These are phyloP conservation scores for Phytophthora palmivora DNA, from an alignment of 352 stramenopile genomes.

Conservation along the genomic window DNA sequence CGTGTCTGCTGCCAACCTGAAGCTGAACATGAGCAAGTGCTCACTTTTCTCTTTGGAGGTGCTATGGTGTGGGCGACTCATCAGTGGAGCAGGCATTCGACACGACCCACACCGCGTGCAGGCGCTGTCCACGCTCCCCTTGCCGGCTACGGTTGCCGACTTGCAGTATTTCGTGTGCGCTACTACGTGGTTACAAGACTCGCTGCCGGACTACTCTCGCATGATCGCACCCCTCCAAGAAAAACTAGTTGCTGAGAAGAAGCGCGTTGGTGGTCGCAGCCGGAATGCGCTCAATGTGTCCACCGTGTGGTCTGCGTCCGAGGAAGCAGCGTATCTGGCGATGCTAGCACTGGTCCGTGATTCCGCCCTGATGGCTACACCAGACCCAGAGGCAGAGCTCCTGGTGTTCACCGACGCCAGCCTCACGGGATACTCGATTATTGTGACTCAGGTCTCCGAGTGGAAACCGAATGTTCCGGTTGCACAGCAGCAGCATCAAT, in stretches of 20 bases:
- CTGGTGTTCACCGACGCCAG: not conserved
- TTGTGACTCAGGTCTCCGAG: too few species aligned
- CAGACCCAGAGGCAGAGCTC: not conserved
- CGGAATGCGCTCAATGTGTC: too few species aligned
- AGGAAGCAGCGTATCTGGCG: too few species aligned
- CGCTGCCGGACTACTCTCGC: too few species aligned
- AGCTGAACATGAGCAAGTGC: not conserved
- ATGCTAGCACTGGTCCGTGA: too few species aligned
- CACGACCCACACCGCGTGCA: not conserved
- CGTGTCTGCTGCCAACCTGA: not conserved
- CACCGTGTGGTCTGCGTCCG: too few species aligned
- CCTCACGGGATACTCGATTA: too few species aligned
- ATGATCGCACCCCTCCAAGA: too few species aligned
- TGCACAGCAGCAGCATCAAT: not conserved
- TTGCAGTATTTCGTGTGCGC: slow-evolving; percentile 1
- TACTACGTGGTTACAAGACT: too few species aligned
- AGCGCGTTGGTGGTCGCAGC: too few species aligned
- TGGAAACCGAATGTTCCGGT: too few species aligned
- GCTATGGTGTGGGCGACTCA: not conserved
- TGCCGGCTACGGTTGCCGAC: not conserved
- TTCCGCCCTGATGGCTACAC: not conserved
- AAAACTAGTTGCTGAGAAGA: too few species aligned
- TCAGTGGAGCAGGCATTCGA: not conserved
- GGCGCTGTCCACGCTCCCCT: not conserved
- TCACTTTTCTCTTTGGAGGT: not conserved